Base-by-base conservation (phyloP, 2,329 filamentous ascomycete species). In the Colletotrichum sp. region DNA sequence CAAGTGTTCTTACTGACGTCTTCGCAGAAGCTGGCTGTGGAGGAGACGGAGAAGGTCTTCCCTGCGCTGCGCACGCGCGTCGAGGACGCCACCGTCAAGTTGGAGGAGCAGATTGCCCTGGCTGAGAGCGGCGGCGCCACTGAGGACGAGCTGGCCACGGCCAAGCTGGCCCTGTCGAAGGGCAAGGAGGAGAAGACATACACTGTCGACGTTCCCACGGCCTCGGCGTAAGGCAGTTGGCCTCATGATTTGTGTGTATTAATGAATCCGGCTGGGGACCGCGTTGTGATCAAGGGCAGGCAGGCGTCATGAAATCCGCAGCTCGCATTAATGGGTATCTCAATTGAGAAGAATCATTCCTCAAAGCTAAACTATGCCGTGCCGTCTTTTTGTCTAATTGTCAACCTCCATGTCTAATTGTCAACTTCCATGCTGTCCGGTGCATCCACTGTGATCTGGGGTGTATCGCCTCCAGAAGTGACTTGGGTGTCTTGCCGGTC, bases 31-130 rank as follows among this genome's bases (percentile, higher is more conserved):
- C 90, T 91, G 87, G 96, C 94, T 26, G 87, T 96, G n/a, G 92
- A 96, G 78, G 95, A 99, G 86, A 98, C 97, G 10, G 94, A 94
- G 82, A 94, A 92, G 71, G 92, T 98, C 32, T 94, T 98, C 80
- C 93, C 89, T 4, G 91, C 91, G 3, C 86, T 98, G 78, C 90
- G 90, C 79, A 83, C 91, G 81, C 93, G 95, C 81, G 95, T 98
- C 79, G 85, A 85, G 61, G 91, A 93, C 71, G 93, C 95, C 2
- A 87, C 96, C 55, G 87, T 90, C 73, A 95, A 93, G 81, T 88
- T 98, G 64, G 92, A 97, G 85, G 90, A 94, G 78, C 89, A 95
- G 83, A 87, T 98, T 79, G 94, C 96, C 79, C 86, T 90, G n/a
- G 85, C 85, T 32, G 91, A 88, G 79, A 86, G 87, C 78, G 86